Evolutionary conservation across 805 yeast species (phyloP), one percentile per base, ranked within the genome.

Genomic region (Metschnikowia kofuensis): DNA sequence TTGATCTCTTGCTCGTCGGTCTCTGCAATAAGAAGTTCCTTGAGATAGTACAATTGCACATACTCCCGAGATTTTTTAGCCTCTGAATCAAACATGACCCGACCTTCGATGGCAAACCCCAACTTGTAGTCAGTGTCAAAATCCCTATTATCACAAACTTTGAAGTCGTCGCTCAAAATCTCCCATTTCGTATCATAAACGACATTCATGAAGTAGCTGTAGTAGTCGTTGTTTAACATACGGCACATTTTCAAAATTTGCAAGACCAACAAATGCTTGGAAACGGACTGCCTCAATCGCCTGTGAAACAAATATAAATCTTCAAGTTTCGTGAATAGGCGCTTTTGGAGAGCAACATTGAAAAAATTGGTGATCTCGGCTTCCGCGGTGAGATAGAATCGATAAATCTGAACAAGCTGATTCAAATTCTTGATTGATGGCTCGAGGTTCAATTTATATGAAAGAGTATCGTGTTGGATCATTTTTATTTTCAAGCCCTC

Each of bases 381-480:
- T 28, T 74, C 74, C 42, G 79, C 77, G 11, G 82, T 77, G 37
- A 76, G 67, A 60, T 87, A 88, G 47, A 87, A 74, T 1, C 70
- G 62, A 40, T 68, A 69, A 6, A 76, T 69, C 21, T 63, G 56
- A 11, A 70, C 53, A 14, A 62, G 53, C 28, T 53, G 50, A 13
- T 70, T 60, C 8, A 81, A 56, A 27, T 70, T 67, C 2, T 64
- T 58, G 13, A 72, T 66, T 1, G 69, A 57, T 0, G 88, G 87
- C 35, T 60, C 63, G 1, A 74, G 52, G 0, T 80, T 60, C 9
- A 84, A 57, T 52, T 77, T 74, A 52, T 81, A 78, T 11, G 84
- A 78, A 41, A 87, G 63, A 0, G 88, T 78, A 59, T 91, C 97
- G 44, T 76, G 72, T 65, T 92, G 98, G 8, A 90, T 66, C 68